These are phyloP conservation scores for Suillus cothurnatus DNA, from an alignment of 768 basidiomycete species.

Conservation along the genomic window DNA sequence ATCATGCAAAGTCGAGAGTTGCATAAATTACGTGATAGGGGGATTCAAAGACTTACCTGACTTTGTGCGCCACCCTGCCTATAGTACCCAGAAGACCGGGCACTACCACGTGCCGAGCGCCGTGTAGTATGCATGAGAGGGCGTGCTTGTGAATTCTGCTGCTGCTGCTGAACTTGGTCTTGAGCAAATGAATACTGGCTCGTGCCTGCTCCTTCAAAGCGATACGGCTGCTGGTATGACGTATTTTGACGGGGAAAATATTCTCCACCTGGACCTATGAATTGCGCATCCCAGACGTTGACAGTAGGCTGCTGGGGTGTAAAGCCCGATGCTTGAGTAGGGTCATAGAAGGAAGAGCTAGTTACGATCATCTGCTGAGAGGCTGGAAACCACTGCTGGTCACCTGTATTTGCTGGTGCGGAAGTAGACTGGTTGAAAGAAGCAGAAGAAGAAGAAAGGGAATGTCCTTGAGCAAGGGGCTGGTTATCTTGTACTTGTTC, in stretches of 20 bases:
- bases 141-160: conserved; percentile 20
- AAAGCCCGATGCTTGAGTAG: conserved; percentile 38
- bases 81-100: not conserved
- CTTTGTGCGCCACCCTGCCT: not conserved
- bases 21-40: not conserved
- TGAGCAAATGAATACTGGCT: not conserved
- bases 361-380: conserved; percentile 52
- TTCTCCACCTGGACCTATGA: not conserved
- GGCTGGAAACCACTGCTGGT: conserved; percentile 2
- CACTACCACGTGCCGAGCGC: conserved; percentile 12
- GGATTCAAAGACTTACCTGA: not conserved
- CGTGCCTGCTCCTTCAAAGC: not conserved
- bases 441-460: conserved; percentile 4
- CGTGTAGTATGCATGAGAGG: conserved; percentile 22
- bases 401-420: not conserved
- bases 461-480: not conserved
- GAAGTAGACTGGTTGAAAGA: conserved; percentile 7
- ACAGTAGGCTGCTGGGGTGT: conserved; percentile 48
- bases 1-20: not conserved
- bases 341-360: conserved; percentile 55
- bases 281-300: conserved; percentile 30
- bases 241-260: conserved; percentile 6
- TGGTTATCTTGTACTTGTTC: conserved; percentile 9
- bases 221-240: conserved; percentile 9
- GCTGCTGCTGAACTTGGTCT: not conserved